These are phyloP conservation scores for Citrus hindsii DNA, from an alignment of 345 rosid genomes.

Conservation along the genomic window DNA sequence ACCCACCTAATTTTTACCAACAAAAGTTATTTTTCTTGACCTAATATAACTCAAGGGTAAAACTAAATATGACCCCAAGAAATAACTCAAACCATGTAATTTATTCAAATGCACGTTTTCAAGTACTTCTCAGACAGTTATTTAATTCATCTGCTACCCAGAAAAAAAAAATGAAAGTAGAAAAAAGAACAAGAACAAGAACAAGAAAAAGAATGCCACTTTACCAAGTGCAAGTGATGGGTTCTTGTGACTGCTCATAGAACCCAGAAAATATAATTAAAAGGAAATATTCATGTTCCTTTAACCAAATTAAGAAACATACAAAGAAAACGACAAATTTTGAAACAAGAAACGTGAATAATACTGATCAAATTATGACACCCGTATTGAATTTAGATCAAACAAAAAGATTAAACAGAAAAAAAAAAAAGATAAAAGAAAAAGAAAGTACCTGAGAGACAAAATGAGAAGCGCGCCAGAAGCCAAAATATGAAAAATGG, in stretches of 20 bases:
- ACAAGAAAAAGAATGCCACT: background rate
- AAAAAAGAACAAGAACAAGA: background rate
- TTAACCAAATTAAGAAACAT: background rate
- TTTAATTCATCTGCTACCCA: background rate
- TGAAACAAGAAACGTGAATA: background rate
- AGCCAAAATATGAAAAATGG: constrained; percentile 3
- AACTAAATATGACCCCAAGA: background rate
- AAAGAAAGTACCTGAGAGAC: background rate
- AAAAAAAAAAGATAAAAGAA: background rate
- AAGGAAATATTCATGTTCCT: background rate
- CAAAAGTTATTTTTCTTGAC: background rate
- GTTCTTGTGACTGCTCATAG: background rate
- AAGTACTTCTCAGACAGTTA: background rate
- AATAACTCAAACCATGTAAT: background rate
- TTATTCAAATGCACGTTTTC: background rate
- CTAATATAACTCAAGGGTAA: background rate
- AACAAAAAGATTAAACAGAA: background rate
- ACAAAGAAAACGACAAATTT: background rate
- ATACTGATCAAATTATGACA: background rate
- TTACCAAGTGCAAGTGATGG: too few relatives aligned
- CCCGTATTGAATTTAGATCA: background rate
- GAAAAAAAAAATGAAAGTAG: background rate
- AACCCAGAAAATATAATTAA: background rate
- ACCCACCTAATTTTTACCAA: background rate
- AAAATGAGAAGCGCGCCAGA: background rate